Percentiles rank a stretch among this genome's conserved stretches.
phyloP scores from a whole-genome alignment of 192 early-diverging fungal genomes.

The Phlyctochytrium arcticum region DNA sequence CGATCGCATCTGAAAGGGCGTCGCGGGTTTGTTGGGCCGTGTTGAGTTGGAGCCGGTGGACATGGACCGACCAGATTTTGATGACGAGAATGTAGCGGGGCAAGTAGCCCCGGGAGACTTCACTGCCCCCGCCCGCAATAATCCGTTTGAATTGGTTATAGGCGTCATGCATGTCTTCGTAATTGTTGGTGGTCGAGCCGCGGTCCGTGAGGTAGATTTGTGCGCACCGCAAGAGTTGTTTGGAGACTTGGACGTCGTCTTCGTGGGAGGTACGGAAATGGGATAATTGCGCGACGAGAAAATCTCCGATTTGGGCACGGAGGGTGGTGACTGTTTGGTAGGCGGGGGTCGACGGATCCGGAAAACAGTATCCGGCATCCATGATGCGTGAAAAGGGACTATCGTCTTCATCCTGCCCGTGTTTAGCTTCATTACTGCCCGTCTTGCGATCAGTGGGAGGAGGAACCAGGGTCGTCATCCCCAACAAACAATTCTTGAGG shows the following conservation, averaged over 20 bases:
- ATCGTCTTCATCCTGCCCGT: conserved; percentile 36
- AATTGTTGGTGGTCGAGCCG: conserved; percentile 35
- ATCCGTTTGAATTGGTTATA: conserved; percentile 6
- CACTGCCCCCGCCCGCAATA: conserved; percentile 10
- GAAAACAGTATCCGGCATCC: conserved; percentile 66
- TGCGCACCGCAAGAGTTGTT: conserved; percentile 56
- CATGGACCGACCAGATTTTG: conserved; percentile 50
- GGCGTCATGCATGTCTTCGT: not conserved
- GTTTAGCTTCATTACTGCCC: not conserved
- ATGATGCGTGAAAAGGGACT: conserved; percentile 33
- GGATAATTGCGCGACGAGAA: conserved; percentile 47
- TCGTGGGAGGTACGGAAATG: conserved; percentile 52
- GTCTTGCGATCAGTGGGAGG: too few species aligned
- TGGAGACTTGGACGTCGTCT: conserved; percentile 76
- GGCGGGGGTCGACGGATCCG: conserved; percentile 45
- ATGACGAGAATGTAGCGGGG: conserved; percentile 51
- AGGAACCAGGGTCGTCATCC: conserved; percentile 19
- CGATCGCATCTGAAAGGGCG: conserved; percentile 46
- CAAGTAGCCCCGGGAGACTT: conserved; percentile 35
- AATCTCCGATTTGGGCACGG: conserved; percentile 48
- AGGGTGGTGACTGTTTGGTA: conserved; percentile 45
- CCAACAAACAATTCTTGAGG: conserved; percentile 1
- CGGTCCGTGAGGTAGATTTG: conserved; percentile 50
- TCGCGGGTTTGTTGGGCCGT: conserved; percentile 38
- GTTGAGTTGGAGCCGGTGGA: conserved; percentile 55